These are phyloP conservation scores for Tricholoma matsutake DNA, from an alignment of 768 basidiomycete genomes.

Conservation along the genomic window DNA sequence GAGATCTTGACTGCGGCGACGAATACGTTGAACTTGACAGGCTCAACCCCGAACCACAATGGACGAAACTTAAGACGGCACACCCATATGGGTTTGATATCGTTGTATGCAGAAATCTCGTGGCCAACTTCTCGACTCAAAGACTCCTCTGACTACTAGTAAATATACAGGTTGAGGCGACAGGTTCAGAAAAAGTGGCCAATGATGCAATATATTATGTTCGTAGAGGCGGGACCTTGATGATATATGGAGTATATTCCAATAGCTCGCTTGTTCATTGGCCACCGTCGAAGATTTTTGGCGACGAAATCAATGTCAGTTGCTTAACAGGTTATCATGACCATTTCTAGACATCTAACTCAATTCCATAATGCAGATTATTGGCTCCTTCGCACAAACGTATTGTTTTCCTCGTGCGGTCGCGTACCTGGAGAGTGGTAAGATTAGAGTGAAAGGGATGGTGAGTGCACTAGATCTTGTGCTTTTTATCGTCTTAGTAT, in stretches of 20 bases:
- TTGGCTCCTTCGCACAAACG: conserved; percentile 76
- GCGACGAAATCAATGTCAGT: conserved; percentile 62
- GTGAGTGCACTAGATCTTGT: conserved; percentile 15
- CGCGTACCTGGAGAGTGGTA: conserved; percentile 72
- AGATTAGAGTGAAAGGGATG: conserved; percentile 58
- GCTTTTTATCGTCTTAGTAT: not conserved
- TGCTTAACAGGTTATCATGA: not conserved
- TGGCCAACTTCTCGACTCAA: not conserved
- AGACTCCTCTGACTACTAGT: not conserved
- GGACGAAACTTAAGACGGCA: conserved; percentile 62
- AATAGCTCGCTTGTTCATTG: conserved; percentile 66
- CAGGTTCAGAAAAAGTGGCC: conserved; percentile 69
- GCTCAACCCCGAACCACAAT: conserved; percentile 58
- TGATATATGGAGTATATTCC: conserved; percentile 78
- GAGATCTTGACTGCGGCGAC: conserved; percentile 64
- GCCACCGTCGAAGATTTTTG: conserved; percentile 74
- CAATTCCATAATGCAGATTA: conserved; percentile 42
- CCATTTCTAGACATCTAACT: not conserved
- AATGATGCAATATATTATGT: conserved; percentile 76
- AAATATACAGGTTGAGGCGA: conserved; percentile 50
- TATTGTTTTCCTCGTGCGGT: conserved; percentile 79
- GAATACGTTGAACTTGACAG: conserved; percentile 76
- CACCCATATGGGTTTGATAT: conserved; percentile 85
- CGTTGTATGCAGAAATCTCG: conserved; percentile 32
- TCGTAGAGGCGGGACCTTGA: conserved; percentile 62